Conservation (phyloP, 2,329 filamentous ascomycete species). For the Fusarium austroafricanum region DNA sequence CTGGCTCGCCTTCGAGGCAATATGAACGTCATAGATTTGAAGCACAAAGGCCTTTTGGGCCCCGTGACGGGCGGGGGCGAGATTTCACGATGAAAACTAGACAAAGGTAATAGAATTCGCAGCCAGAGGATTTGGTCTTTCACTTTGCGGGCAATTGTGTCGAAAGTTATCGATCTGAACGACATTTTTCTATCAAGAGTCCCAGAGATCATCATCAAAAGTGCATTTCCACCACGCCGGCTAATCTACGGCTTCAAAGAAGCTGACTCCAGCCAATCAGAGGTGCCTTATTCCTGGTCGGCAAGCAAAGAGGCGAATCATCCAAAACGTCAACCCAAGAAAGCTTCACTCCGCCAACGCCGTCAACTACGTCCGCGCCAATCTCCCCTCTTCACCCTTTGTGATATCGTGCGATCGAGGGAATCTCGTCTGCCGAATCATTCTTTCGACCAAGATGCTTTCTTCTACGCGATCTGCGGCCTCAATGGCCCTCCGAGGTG, state of each 20-base stretch:
- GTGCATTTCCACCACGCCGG: constrained; percentile 33
- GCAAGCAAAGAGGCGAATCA: constrained; percentile 48
- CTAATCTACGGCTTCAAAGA: constrained; percentile 45
- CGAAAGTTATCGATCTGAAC: neutral
- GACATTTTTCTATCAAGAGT: neutral
- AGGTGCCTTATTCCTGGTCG: constrained; percentile 44
- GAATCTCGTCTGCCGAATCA: constrained; percentile 32
- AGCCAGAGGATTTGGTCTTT: neutral
- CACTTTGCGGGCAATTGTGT: neutral
- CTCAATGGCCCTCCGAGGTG: constrained; percentile 65
- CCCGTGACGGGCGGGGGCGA: constrained; percentile 22
- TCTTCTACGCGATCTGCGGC: constrained; percentile 62
- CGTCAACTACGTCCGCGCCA: constrained; percentile 24
- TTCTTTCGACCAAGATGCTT: constrained; percentile 55
- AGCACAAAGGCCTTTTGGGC: neutral
- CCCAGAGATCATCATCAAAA: constrained; percentile 24
- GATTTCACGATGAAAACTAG: neutral
- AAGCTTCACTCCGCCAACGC: constrained; percentile 33
- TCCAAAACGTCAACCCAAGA: constrained; percentile 47
- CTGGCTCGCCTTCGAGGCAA: constrained; percentile 1
- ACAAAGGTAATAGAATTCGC: too few species aligned
- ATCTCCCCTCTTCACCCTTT: constrained; percentile 28
- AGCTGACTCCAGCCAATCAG: constrained; percentile 46
- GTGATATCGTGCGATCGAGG: constrained; percentile 37
- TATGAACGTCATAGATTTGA: constrained; percentile 30